A percentile compares a stretch with the other conserved stretches of the same genome.
These are phyloP conservation scores for Phaeosphaeriaceae sp. DNA, from an alignment of 2,329 filamentous ascomycete genomes.

Conservation along the genomic window DNA sequence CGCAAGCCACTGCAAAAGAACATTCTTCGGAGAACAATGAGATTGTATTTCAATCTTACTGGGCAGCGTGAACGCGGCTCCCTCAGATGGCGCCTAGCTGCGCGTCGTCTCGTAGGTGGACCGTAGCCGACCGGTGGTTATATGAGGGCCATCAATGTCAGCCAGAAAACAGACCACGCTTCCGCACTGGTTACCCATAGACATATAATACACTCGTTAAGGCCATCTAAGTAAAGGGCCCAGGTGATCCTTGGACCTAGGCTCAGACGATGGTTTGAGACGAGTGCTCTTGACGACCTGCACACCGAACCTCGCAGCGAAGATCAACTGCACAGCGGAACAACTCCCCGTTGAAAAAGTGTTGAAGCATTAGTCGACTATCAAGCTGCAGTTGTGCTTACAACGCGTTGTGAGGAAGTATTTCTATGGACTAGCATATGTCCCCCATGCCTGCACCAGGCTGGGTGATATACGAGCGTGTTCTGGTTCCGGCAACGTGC, in stretches of 20 bases:
- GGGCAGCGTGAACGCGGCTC: background rate
- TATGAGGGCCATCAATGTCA: slow-evolving; percentile 4
- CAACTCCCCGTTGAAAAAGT: background rate
- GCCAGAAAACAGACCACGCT: background rate
- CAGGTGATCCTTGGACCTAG: background rate
- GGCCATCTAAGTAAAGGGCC: slow-evolving; percentile 3
- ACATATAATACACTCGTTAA: slow-evolving; percentile 10
- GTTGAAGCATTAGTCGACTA: slow-evolving; percentile 1
- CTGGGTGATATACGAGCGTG: slow-evolving; percentile 2
- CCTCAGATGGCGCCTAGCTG: background rate
- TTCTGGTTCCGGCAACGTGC: background rate
- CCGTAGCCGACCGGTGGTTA: background rate
- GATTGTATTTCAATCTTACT: background rate
- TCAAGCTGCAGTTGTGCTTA: background rate
- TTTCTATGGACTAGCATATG: background rate
- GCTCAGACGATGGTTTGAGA: slow-evolving; percentile 1
- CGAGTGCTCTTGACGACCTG: background rate
- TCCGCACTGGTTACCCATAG: background rate
- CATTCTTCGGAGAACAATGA: background rate
- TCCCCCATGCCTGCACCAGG: slow-evolving; percentile 1
- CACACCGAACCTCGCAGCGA: background rate
- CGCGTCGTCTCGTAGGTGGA: background rate
- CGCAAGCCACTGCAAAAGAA: background rate
- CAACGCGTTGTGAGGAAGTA: background rate
- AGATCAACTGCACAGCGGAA: background rate